Evolutionary conservation across 495 filamentous ascomycete genomes (phyloP).

Genomic region (Hypoxylon lienhwacheense): DNA sequence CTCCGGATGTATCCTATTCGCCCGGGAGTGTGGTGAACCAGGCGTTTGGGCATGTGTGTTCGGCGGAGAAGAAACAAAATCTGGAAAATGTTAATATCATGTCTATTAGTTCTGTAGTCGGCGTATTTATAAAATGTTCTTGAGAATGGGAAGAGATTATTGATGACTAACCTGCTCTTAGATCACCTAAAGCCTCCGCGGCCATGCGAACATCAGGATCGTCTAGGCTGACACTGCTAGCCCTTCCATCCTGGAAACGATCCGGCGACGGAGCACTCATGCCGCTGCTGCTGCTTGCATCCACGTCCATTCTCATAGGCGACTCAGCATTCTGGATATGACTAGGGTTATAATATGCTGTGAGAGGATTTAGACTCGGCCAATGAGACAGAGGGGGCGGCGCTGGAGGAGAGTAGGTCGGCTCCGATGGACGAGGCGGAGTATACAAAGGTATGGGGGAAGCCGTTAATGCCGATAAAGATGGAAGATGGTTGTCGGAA

Average conservation of each 20-base stretch:
- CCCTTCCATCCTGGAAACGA: conserved; percentile 42
- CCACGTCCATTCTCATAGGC: conserved; percentile 40
- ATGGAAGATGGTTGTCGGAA: conserved; percentile 39
- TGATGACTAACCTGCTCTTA: conserved; percentile 70
- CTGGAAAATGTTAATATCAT: conserved; percentile 41
- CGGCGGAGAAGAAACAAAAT: conserved; percentile 60
- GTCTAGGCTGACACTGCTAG: conserved; percentile 69
- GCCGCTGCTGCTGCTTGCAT: conserved; percentile 42
- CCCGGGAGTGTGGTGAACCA: conserved; percentile 31
- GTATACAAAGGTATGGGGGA: conserved; percentile 27
- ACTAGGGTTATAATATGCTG: conserved; percentile 53
- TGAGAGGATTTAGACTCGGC: conserved; percentile 58
- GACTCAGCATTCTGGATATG: conserved; percentile 43
- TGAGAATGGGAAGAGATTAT: conserved; percentile 16
- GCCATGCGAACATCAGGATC: conserved; percentile 80
- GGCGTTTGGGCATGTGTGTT: conserved; percentile 46
- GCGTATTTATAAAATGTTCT: conserved; percentile 22
- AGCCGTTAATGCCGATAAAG: conserved; percentile 48
- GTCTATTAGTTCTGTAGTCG: conserved; percentile 38
- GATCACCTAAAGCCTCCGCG: conserved; percentile 81
- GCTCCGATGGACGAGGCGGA: conserved; percentile 34
- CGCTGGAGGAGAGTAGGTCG: conserved; percentile 36
- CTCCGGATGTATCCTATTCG: conserved; percentile 54
- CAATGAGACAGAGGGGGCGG: conserved; percentile 43
- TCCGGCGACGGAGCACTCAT: conserved; percentile 47